Percentiles rank a stretch among this genome's conserved stretches.
Conservation (phyloP, 2,329 filamentous ascomycete species). For the Hymenoscyphus fraxineus region DNA sequence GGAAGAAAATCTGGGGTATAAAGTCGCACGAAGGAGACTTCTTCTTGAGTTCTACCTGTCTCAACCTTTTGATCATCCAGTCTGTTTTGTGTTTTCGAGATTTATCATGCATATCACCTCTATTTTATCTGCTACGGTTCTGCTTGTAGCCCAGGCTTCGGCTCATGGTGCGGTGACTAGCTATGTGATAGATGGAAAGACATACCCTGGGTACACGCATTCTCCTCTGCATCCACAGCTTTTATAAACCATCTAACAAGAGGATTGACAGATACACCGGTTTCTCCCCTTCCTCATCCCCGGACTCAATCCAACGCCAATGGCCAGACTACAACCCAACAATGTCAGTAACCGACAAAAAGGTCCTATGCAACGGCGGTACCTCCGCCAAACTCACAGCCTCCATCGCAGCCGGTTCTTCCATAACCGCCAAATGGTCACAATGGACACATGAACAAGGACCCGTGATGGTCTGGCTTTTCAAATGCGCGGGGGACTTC, state of each 20-base stretch:
- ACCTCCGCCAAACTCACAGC: slow-evolving; percentile 44
- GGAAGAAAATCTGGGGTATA: slow-evolving; percentile 16
- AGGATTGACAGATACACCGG: slow-evolving; percentile 36
- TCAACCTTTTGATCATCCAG: neutral
- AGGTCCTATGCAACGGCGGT: slow-evolving; percentile 55
- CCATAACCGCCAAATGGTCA: slow-evolving; percentile 48
- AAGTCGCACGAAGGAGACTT: slow-evolving; percentile 12
- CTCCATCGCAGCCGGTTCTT: slow-evolving; percentile 44
- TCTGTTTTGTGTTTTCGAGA: neutral
- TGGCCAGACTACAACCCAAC: slow-evolving; percentile 56
- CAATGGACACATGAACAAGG: slow-evolving; percentile 59
- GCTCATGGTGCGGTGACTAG: slow-evolving; percentile 43
- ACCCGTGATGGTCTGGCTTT: slow-evolving; percentile 56
- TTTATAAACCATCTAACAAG: neutral
- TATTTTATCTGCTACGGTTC: slow-evolving; percentile 33
- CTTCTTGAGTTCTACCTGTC: neutral
- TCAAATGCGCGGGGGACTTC: slow-evolving; percentile 49
- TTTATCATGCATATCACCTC: slow-evolving; percentile 38
- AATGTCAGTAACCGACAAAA: slow-evolving; percentile 44
- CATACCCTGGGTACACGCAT: slow-evolving; percentile 40
- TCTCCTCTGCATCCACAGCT: neutral
- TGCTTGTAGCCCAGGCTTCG: slow-evolving; percentile 32
- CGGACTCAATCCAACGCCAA: slow-evolving; percentile 53
- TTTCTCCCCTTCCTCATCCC: slow-evolving; percentile 46
- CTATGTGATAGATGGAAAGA: slow-evolving; percentile 44